These are phyloP conservation scores for Colletotrichum simmondsii DNA, from an alignment of 2,329 filamentous ascomycete genomes.

Conservation along the genomic window DNA sequence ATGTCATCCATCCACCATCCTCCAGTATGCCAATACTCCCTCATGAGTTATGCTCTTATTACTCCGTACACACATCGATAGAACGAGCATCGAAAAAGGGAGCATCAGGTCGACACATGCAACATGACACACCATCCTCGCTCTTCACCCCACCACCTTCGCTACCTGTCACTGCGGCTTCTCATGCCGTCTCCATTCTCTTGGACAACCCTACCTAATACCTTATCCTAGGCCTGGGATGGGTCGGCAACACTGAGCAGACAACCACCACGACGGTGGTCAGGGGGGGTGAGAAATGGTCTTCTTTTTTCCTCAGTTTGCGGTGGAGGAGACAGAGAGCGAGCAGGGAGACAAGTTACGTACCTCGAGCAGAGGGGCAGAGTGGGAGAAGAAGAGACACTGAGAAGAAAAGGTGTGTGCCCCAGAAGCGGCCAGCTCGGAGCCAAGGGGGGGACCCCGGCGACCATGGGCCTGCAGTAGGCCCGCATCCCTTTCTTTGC, in stretches of 20 bases:
- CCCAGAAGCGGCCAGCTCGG: constrained; percentile 17
- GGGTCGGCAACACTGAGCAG: not conserved
- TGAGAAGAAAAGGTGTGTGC: constrained; percentile 8
- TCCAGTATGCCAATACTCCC: not conserved
- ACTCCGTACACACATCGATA: not conserved
- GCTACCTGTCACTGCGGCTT: constrained; percentile 17
- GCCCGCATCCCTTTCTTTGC: constrained; percentile 26
- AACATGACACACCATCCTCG: constrained; percentile 27
- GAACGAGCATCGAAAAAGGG: not conserved
- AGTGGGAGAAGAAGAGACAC: not conserved
- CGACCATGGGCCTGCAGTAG: constrained; percentile 21
- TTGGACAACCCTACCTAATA: constrained; percentile 3
- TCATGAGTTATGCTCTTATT: not conserved
- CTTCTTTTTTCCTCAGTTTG: not conserved
- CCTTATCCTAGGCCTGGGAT: not conserved
- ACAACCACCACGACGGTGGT: not conserved
- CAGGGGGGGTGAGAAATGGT: not conserved
- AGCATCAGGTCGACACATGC: constrained; percentile 1
- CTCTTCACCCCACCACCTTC: not conserved
- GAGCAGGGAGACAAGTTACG: not conserved
- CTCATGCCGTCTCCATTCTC: not conserved
- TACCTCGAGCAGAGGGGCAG: not conserved
- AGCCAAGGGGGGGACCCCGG: constrained; percentile 11
- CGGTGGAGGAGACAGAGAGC: not conserved
- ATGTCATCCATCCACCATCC: not conserved